Evolutionary conservation across 169 alveolate genomes (phyloP).

Genomic region (Plasmodium fragile): DNA sequence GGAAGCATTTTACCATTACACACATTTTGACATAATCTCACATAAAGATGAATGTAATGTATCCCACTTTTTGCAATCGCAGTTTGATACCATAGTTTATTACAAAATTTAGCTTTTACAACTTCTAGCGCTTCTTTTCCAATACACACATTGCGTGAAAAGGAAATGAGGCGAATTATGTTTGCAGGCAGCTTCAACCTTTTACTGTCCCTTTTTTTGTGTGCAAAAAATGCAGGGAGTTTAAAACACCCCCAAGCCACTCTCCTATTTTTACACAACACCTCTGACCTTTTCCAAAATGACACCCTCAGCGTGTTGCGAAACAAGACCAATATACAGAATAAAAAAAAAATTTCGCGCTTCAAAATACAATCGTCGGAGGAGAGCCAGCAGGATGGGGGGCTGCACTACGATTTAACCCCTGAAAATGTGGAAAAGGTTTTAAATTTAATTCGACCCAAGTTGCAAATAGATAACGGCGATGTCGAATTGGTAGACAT

Average conservation of each 20-base stretch:
- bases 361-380: neutral
- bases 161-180: neutral
- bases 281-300: slow-evolving; percentile 1
- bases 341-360: slow-evolving; percentile 16
- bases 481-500: slow-evolving; percentile 80
- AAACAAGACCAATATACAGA: slow-evolving; percentile 33
- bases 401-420: slow-evolving; percentile 68
- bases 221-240: slow-evolving; percentile 27
- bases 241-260: slow-evolving; percentile 17
- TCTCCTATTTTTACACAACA: slow-evolving; percentile 24
- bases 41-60: neutral
- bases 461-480: slow-evolving; percentile 84
- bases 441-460: slow-evolving; percentile 84
- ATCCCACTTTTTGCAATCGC: neutral
- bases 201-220: slow-evolving; percentile 8
- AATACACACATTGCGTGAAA: neutral
- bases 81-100: neutral
- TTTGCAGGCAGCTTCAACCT: neutral
- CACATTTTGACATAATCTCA: neutral
- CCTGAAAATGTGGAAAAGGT: slow-evolving; percentile 83
- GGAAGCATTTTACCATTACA: neutral
- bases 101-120: neutral
- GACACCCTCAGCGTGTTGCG: slow-evolving; percentile 1
- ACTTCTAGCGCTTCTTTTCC: neutral
- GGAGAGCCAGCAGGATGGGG: slow-evolving; percentile 51